Percentiles rank a stretch among this genome's conserved stretches.
These are phyloP conservation scores for Aspergillus thermomutatus DNA, from an alignment of 2,329 filamentous ascomycete genomes.

Conservation along the genomic window DNA sequence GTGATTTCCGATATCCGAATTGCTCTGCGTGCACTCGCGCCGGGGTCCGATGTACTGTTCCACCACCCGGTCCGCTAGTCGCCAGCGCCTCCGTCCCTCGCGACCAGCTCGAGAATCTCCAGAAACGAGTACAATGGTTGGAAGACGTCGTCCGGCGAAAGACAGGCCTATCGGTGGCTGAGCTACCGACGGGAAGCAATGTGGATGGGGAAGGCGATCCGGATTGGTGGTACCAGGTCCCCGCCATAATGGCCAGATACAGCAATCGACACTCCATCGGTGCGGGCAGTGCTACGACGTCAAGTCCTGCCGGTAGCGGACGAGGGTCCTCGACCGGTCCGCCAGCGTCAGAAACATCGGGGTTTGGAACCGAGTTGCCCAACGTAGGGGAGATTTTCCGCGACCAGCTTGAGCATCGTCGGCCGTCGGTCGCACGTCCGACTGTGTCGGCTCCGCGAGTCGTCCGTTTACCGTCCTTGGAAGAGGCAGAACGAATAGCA, in stretches of 20 bases:
- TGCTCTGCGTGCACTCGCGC: constrained; percentile 39
- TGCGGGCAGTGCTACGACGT: constrained; percentile 13
- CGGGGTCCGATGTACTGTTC: constrained; percentile 39
- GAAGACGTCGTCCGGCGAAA: constrained; percentile 36
- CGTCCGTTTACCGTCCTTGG: constrained; percentile 32
- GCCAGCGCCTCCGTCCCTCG: constrained; percentile 36
- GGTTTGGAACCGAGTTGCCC: constrained; percentile 31
- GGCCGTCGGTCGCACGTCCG: constrained; percentile 32
- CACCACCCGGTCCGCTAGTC: constrained; percentile 36
- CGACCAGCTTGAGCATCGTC: constrained; percentile 37
- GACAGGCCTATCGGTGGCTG: constrained; percentile 32
- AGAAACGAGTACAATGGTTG: constrained; percentile 39
- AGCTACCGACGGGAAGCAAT: constrained; percentile 29
- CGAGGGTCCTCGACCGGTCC: constrained; percentile 17
- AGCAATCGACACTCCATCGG: constrained; percentile 17
- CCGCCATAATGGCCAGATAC: constrained; percentile 31
- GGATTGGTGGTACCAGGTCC: constrained; percentile 40
- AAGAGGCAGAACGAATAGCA: constrained; percentile 32
- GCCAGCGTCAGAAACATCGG: constrained; percentile 16
- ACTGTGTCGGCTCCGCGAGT: constrained; percentile 28
- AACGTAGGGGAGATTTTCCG: constrained; percentile 41
- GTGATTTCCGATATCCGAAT: constrained; percentile 41
- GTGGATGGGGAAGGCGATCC: constrained; percentile 32
- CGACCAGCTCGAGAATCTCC: constrained; percentile 38
- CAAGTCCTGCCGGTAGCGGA: constrained; percentile 8